Base-by-base conservation (phyloP, 2,329 filamentous ascomycete genomes). In the Neocucurbitaria cava region DNA sequence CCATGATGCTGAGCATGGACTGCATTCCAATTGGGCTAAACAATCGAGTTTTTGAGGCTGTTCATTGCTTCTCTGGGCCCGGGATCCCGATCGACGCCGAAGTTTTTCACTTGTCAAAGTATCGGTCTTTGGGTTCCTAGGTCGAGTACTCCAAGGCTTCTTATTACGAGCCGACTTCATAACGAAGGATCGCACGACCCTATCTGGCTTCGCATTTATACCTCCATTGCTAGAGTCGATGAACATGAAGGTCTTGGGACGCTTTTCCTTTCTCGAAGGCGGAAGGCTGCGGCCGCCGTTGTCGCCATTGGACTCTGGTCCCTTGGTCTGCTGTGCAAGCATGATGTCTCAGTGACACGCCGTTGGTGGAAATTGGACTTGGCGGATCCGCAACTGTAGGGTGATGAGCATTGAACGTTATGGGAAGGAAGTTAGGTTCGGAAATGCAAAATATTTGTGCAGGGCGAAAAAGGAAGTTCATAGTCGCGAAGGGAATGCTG, bases 141-240 rank as follows among this genome's bases (percentile, higher is more conserved):
- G 68, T 59, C 61, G 63, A 31, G 70, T 72, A 47, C 68, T 71
- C 72, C 72, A 75, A 3, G 64, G 57, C 54, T 69, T 69, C 46
- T 67, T 62, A 42, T 65, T 63, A 18, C 72, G 61, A 15, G 69
- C 72, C 30, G 66, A 65, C 39, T 73, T 71, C 72, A 75, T 75
- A 3, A 75, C 71, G 65, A 74, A 74, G n/a, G 69, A 72, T 40
- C 72, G 51, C 11, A 74, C 69, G 8, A 61, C 59, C 49, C 66
- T 69, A 39, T 72, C 61, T 13, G 69, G 71, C 45, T 74, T 74
- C 17, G 67, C 62, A 31, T 69, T 70, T 15, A 64, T 52, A 9
- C 69, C 70, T 33, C 68, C 59, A 43, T 61, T 59, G 39, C 62
- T 66, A 18, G 71, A 69, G 44, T 75, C 71, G 33, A 75, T 71